Percentiles rank a stretch among this genome's conserved stretches.
These are phyloP conservation scores for Lithospermum erythrorhizon DNA, from an alignment of 257 asterid genomes.

Conservation along the genomic window DNA sequence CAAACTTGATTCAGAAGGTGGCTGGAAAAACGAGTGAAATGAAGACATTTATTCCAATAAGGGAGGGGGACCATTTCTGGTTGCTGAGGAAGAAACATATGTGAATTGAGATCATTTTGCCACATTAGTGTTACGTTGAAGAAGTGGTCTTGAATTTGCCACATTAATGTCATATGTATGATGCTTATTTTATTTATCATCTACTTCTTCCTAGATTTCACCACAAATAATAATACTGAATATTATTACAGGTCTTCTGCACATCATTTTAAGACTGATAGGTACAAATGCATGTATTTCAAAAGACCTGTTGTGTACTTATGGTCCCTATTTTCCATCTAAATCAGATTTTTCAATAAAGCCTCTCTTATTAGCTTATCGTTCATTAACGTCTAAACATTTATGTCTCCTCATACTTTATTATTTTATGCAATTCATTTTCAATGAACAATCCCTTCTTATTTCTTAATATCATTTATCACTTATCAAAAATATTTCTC, in stretches of 20 bases:
- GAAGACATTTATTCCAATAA: background rate
- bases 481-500: background rate
- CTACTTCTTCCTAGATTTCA: background rate
- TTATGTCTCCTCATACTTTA: no score
- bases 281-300: background rate
- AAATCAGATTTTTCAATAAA: no score
- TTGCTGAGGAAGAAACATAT: background rate
- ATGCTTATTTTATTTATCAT: no score
- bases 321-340: background rate
- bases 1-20: no score
- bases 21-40: background rate
- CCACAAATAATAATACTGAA: background rate
- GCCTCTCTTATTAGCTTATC: background rate
- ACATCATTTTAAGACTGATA: background rate
- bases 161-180: conserved; percentile 13
- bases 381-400: background rate
- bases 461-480: background rate
- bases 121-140: conserved; percentile 1
- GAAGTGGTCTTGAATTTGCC: conserved; percentile 42
- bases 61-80: background rate
- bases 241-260: background rate
- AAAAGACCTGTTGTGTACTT: background rate
- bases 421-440: background rate
- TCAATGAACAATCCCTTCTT: background rate
- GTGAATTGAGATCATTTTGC: background rate